Evolutionary conservation across 2,329 filamentous ascomycete species (phyloP).

Genomic region (Emericellopsis cladophorae): DNA sequence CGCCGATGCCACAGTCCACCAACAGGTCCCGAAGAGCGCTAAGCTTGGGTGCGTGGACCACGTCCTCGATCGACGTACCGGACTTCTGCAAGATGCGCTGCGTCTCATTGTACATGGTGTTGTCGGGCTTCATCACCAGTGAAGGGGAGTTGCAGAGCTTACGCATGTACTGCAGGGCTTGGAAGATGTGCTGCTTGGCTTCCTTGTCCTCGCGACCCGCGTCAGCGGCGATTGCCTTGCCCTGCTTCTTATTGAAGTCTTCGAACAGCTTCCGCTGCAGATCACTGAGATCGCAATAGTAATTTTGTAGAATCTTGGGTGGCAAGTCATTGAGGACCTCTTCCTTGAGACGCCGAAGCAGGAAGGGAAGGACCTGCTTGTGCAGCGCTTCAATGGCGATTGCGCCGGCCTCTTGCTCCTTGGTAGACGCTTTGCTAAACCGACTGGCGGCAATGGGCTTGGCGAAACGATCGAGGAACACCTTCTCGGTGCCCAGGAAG

Average conservation of each 20-base stretch:
- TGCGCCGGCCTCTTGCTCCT: conserved; percentile 94
- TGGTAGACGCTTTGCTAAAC: conserved; percentile 93
- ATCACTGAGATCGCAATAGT: conserved; percentile 96
- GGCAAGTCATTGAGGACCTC: conserved; percentile 93
- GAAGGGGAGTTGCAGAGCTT: conserved; percentile 97
- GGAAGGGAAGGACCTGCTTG: conserved; percentile 94
- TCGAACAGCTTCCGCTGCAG: conserved; percentile 92
- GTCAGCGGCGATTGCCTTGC: conserved; percentile 74
- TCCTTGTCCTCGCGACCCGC: conserved; percentile 80
- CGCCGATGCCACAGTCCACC: conserved; percentile 96
- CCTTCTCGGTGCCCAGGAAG: conserved; percentile 85
- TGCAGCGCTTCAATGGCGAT: conserved; percentile 95
- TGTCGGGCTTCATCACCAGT: conserved; percentile 87
- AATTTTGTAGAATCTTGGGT: conserved; percentile 97
- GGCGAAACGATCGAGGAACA: conserved; percentile 90
- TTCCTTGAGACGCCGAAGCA: conserved; percentile 91
- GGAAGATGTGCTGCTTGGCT: conserved; percentile 97
- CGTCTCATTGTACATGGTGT: conserved; percentile 80
- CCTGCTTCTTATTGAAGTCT: conserved; percentile 88
- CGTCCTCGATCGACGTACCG: conserved; percentile 72
- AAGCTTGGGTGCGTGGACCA: conserved; percentile 83
- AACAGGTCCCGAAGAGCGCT: conserved; percentile 80
- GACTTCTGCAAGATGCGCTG: conserved; percentile 69
- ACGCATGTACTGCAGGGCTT: conserved; percentile 97
- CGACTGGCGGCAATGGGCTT: conserved; percentile 92